phyloP scores from a whole-genome alignment of 208 protist species.

The Eutreptiella sp. region DNA sequence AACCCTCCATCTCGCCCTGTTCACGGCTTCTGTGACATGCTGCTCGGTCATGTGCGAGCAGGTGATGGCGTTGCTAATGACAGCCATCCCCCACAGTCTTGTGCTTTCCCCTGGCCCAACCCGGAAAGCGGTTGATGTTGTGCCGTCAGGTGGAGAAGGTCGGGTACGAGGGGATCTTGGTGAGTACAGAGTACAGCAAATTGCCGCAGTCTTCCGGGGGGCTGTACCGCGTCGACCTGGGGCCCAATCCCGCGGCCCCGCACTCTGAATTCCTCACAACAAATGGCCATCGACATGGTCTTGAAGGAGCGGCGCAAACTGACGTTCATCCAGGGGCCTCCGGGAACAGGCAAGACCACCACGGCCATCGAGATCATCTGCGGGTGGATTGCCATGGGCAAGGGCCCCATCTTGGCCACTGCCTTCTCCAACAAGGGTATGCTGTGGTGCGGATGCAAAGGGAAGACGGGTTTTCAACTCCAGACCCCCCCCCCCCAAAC shows the following conservation, averaged over 20 bases:
- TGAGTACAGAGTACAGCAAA: conserved; percentile 4
- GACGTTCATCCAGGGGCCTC: conserved; percentile 15
- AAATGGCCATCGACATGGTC: background rate
- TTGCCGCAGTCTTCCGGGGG: background rate
- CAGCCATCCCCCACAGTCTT: too few species aligned
- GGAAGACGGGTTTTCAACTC: too few species aligned
- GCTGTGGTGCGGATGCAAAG: too few species aligned
- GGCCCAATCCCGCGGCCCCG: conserved; percentile 2
- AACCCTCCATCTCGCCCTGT: too few species aligned
- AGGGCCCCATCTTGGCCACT: conserved; percentile 12
- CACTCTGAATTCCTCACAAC: background rate
- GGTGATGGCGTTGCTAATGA: too few species aligned
- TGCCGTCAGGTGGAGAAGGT: conserved; percentile 2
- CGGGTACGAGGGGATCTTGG: background rate
- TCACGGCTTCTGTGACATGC: too few species aligned
- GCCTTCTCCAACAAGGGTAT: conserved; percentile 19
- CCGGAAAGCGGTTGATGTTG: too few species aligned
- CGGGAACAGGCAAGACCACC: conserved; percentile 16
- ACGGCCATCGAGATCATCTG: conserved; percentile 20
- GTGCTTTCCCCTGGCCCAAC: too few species aligned
- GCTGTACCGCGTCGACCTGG: conserved; percentile 7
- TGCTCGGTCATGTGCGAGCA: too few species aligned
- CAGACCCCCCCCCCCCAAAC: too few species aligned
- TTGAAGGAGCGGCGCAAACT: conserved; percentile 1
- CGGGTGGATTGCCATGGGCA: background rate